Percentiles rank a stretch among this genome's conserved stretches.
Conservation (phyloP, 371 early-diverging fungal species). For the Basidiobolus meristosporus region DNA sequence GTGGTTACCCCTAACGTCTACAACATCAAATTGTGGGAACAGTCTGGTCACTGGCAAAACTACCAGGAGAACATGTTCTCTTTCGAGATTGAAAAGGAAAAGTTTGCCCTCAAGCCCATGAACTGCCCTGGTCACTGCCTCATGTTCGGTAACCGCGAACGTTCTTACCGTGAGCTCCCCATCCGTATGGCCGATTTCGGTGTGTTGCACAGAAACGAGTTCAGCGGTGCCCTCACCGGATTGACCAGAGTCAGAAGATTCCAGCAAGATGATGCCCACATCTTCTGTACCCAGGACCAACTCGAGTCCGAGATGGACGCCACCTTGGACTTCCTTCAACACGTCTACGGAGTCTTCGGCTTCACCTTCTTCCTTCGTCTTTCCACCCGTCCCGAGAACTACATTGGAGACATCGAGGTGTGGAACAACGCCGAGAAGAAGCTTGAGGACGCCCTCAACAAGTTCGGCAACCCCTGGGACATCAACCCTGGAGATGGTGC, state of each 20-base stretch:
- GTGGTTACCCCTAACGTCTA: constrained; percentile 93
- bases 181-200: constrained; percentile 88
- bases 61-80: constrained; percentile 93
- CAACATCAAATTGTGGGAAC: constrained; percentile 88
- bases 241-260: constrained; percentile 87
- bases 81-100: constrained; percentile 56
- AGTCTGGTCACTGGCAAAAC: constrained; percentile 89
- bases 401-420: constrained; percentile 77
- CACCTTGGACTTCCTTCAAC: constrained; percentile 64
- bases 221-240: constrained; percentile 83
- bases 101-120: constrained; percentile 90
- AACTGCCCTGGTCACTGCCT: constrained; percentile 97
- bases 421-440: constrained; percentile 92
- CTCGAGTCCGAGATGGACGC: constrained; percentile 55
- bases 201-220: constrained; percentile 83
- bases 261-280: constrained; percentile 97
- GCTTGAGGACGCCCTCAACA: constrained; percentile 61
- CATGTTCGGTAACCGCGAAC: constrained; percentile 61
- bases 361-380: constrained; percentile 80
- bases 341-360: constrained; percentile 79
- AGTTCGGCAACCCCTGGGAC: constrained; percentile 63
- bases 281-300: constrained; percentile 74
- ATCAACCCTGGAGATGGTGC: constrained; percentile 98
- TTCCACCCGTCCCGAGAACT: constrained; percentile 97
- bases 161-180: constrained; percentile 86